phyloP scores from a whole-genome alignment of 305 asterid genomes.

The Solanum hybrid region DNA sequence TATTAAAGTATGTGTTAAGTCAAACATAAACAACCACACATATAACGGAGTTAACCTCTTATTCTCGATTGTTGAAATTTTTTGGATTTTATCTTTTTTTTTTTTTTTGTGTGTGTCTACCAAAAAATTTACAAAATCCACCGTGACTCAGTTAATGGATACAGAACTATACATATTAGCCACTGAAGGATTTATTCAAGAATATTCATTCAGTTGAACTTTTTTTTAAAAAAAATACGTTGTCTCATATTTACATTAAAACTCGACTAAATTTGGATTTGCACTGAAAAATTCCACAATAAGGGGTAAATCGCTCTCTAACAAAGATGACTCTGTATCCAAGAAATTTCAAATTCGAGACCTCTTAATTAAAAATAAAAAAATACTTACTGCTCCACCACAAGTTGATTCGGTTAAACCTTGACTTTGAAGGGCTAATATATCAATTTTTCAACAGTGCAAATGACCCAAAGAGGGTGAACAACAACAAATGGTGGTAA shows the following conservation, averaged over 20 bases:
- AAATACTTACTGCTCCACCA: not conserved
- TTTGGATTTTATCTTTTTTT: not conserved
- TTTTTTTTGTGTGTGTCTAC: not conserved
- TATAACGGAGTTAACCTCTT: not conserved
- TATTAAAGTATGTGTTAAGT: not conserved
- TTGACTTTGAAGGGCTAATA: not conserved
- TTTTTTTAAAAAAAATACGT: no score
- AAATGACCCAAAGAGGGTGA: not conserved
- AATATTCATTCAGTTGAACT: not conserved
- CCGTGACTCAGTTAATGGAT: not conserved
- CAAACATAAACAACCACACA: not conserved
- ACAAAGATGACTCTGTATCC: accelerated
- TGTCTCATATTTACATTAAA: no score
- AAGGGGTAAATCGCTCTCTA: accelerated
- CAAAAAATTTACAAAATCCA: not conserved
- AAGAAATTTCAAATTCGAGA: no score
- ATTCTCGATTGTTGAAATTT: not conserved
- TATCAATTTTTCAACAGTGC: not conserved
- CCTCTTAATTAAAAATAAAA: no score
- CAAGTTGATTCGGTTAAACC: not conserved
- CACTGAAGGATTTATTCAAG: not conserved
- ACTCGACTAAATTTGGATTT: no score
- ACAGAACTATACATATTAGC: not conserved
- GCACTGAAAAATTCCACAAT: accelerated
- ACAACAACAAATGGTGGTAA: not conserved